Evolutionary conservation across 108 stramenopile genomes (phyloP), one percentile per base, ranked within the genome.

Genomic region (Pseudonitzschia multistriata): DNA sequence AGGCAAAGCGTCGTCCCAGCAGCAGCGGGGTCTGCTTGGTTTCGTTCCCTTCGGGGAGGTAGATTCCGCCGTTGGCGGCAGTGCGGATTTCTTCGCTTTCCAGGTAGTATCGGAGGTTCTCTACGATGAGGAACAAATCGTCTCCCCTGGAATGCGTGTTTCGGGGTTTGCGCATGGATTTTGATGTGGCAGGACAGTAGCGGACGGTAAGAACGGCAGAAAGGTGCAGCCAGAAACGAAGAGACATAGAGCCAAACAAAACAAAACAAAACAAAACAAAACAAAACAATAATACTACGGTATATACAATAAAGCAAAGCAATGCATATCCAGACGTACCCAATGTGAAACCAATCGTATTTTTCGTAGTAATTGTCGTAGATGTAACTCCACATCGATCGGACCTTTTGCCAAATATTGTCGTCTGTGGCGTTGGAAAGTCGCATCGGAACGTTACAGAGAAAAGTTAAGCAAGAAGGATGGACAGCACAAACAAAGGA

Each of bases 351-450:
- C 73, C 80, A 88, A 52, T 85, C 82, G 57, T 83, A 83, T 40
- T 79, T 73, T 30, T 79, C 78, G 30, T 89, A 88, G 61, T 96
- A 97, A 74, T 97, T 94, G 75, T 92, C 88, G 71, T 96, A 89
- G 8, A 98, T 80, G 74, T 95, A 97, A n/a, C 80, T 81, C 97
- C 97, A 98, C 85, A 97, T 97, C 30, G 87, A 76, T 50, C 97
- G 81, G 28, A 95, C 85, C 68, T 98, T 98, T 74, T 98, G 98
- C 98, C 98, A 98, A 70, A 98, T 98, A 81, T 98, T 98, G 62
- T 91, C 80, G 75, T 97, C 42, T 45, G 8, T 8, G 8, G 17
- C n/a, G n/a, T n/a, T n/a, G n/a, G n/a, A n/a, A n/a, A n/a, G n/a
- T n/a, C n/a, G n/a, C n/a, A n/a, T n/a, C n/a, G n/a, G n/a, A n/a